These are phyloP conservation scores for Fraxinus baroniana DNA, from an alignment of 305 asterid genomes.

Conservation along the genomic window DNA sequence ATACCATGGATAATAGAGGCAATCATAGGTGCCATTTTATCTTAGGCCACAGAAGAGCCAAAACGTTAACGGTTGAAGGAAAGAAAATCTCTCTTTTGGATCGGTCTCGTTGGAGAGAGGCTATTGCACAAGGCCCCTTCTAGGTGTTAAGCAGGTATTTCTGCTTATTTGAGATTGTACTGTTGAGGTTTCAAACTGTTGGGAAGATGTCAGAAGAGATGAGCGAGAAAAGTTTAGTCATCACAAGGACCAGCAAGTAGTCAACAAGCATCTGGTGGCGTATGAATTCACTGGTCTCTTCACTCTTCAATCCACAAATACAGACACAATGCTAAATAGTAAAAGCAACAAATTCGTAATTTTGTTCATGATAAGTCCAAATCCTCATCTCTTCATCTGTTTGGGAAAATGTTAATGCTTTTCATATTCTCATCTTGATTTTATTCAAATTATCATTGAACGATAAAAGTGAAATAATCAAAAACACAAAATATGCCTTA, in stretches of 20 bases:
- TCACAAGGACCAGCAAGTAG: background rate
- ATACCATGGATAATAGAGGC: background rate
- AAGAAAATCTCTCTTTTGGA: background rate
- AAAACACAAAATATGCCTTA: slow-evolving; percentile 1
- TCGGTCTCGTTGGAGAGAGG: background rate
- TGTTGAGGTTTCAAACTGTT: background rate
- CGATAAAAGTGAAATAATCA: background rate
- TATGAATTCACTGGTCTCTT: background rate
- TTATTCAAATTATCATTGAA: background rate
- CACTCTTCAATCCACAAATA: background rate
- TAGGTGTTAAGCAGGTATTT: background rate
- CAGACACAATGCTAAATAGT: background rate
- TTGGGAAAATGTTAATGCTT: slow-evolving; percentile 3
- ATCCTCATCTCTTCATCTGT: background rate
- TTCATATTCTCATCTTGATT: background rate
- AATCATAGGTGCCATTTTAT: background rate
- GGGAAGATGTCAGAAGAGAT: background rate
- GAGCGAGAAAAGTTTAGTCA: background rate
- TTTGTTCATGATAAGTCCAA: background rate
- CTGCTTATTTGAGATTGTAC: background rate
- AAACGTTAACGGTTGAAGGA: background rate
- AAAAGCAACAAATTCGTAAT: background rate
- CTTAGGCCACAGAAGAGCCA: background rate
- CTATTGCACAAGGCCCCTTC: background rate
- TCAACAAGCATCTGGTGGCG: background rate